Conservation (phyloP, 2,329 filamentous ascomycete species). For the Polychaeton citri region DNA sequence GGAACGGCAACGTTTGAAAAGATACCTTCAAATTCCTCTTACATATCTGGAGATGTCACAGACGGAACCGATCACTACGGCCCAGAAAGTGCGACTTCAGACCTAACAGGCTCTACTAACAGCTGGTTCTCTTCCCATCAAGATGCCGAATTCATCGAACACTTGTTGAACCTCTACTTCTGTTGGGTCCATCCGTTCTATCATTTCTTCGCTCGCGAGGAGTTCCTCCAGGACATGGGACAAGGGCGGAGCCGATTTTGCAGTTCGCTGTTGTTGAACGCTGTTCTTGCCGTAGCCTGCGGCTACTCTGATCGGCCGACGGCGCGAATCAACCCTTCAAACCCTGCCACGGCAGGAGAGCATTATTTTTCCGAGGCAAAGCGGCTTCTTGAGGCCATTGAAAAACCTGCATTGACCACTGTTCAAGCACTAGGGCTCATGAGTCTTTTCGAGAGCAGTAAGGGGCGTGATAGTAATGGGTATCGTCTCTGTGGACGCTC, state of each 20-base stretch:
- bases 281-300: conserved; percentile 21
- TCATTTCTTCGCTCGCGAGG: conserved; percentile 56
- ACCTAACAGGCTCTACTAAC: conserved; percentile 1
- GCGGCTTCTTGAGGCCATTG: conserved; percentile 42
- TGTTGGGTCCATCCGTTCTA: conserved; percentile 62
- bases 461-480: conserved; percentile 55
- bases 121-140: conserved; percentile 20
- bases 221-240: conserved; percentile 54
- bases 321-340: conserved; percentile 48
- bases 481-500: conserved; percentile 62
- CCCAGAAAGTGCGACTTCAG: conserved; percentile 1
- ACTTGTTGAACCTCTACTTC: conserved; percentile 22
- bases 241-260: conserved; percentile 51
- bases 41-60: background rate
- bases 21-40: conserved; percentile 2
- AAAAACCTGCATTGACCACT: conserved; percentile 53
- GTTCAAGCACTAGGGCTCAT: conserved; percentile 65
- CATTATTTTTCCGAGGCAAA: conserved; percentile 61
- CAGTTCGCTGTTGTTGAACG: conserved; percentile 35
- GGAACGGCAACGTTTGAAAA: conserved; percentile 4
- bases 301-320: conserved; percentile 45
- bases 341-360: conserved; percentile 54
- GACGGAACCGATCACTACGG: background rate
- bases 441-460: conserved; percentile 59
- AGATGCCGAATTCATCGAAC: conserved; percentile 22